phyloP scores from a whole-genome alignment of 1,284 basidiomycete species.

The Malassezia pachydermatis region DNA sequence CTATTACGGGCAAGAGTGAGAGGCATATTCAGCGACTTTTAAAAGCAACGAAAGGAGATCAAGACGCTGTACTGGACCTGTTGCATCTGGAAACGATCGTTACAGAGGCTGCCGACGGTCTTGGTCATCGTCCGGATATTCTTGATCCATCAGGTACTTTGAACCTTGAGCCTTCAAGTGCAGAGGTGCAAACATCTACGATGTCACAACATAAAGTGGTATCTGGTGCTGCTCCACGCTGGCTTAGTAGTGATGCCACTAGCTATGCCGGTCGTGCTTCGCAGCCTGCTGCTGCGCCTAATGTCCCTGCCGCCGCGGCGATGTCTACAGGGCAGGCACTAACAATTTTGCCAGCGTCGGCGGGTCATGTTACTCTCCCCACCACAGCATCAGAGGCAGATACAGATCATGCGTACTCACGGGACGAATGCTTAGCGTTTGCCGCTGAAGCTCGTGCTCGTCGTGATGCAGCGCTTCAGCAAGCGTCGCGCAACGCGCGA shows the following conservation, averaged over 20 bases:
- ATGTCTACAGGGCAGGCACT: constrained; percentile 11
- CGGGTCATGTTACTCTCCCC: constrained; percentile 12
- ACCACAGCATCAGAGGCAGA: constrained; percentile 16
- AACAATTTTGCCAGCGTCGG: constrained; percentile 28
- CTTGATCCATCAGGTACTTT: constrained; percentile 33
- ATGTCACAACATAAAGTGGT: constrained; percentile 3
- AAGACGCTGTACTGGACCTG: constrained; percentile 40
- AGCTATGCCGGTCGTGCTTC: constrained; percentile 11
- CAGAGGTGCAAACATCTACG: neutral
- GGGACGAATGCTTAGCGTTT: constrained; percentile 25
- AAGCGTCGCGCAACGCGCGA: constrained; percentile 26
- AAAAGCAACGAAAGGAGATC: constrained; percentile 32
- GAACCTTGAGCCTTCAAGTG: neutral
- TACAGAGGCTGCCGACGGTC: constrained; percentile 16
- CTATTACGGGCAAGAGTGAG: constrained; percentile 17
- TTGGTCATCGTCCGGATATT: constrained; percentile 20
- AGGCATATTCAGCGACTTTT: constrained; percentile 21
- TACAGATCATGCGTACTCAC: constrained; percentile 18
- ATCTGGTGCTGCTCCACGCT: constrained; percentile 1
- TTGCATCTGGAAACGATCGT: constrained; percentile 30
- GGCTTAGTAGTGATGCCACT: neutral
- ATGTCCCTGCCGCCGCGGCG: neutral
- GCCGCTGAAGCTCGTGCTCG: constrained; percentile 39
- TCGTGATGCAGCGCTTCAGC: constrained; percentile 41
- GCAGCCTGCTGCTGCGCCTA: neutral